Evolutionary conservation across 768 basidiomycete genomes (phyloP).

Genomic region (Serendipita sp.): DNA sequence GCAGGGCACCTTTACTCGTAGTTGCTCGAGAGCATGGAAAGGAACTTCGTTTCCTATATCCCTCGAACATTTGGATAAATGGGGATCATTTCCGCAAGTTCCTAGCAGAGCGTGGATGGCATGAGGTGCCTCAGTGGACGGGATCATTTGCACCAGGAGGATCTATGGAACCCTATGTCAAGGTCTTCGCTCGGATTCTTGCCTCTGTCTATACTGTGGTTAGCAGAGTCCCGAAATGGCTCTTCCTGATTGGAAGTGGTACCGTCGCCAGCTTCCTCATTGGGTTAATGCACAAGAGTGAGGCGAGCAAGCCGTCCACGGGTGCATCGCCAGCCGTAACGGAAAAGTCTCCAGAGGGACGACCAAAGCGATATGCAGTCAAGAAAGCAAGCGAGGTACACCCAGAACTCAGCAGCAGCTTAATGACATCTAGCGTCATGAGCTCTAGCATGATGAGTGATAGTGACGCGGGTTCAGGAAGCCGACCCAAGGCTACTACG

Average conservation of each 20-base stretch:
- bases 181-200: slow-evolving; percentile 38
- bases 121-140: slow-evolving; percentile 48
- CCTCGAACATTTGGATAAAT: slow-evolving; percentile 42
- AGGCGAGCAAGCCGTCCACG: not conserved
- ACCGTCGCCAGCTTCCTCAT: slow-evolving; percentile 48
- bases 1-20: slow-evolving; percentile 62
- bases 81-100: slow-evolving; percentile 47
- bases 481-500: not conserved
- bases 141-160: slow-evolving; percentile 62
- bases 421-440: not conserved
- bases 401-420: not conserved
- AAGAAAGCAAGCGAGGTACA: not conserved
- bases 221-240: slow-evolving; percentile 49
- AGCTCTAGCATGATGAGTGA: not conserved
- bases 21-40: slow-evolving; percentile 54
- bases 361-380: not conserved
- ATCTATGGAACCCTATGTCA: slow-evolving; percentile 46
- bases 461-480: not conserved
- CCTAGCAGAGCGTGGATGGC: slow-evolving; percentile 47
- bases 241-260: slow-evolving; percentile 51
- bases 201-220: slow-evolving; percentile 36
- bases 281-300: slow-evolving; percentile 36
- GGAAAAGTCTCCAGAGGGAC: not conserved
- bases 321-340: not conserved
- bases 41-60: slow-evolving; percentile 65